Evolutionary conservation across 805 yeast genomes (phyloP), one percentile per base, ranked within the genome.

Genomic region (Candida hungchunana): DNA sequence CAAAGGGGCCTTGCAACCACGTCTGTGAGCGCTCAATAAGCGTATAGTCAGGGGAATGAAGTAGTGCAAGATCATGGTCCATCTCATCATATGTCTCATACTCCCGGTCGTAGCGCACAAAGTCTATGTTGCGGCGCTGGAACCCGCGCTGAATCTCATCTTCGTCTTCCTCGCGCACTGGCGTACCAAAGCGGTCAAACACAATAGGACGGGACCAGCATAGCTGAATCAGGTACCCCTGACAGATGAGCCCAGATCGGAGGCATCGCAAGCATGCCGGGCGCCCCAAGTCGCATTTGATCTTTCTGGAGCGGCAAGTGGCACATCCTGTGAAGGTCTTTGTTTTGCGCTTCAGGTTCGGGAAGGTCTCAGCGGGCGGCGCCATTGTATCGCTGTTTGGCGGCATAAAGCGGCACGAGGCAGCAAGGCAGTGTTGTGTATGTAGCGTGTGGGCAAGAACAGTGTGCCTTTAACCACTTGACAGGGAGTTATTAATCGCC

Each of bases 291-390:
- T 86, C 95, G 58, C 96, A 88, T 39, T 83, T 78, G 31, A 87
- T 79, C 57, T 86, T 83, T 29, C 96, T 60, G 12, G 79, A 64
- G 29, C 96, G 69, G 51, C 96, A 87, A 0, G 95, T 84, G 66
- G 85, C 85, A 55, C 96, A 88, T 1, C 96, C 96, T 0, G 84
- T 78, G 53, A 85, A 87, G 0, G 93, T 79, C 54, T 87, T 88
- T 7, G 75, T 72, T 39, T 79, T 61, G 42, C 60, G 66, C 42
- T 47, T 52, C 27, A 36, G 10, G 8, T 25, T 13, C 8, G 10
- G 27, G 10, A 25, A 7, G 27, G 15, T 25, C 8, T 12, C 15
- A 12, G 27, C n/a, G 27, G 14, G 27, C 27, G 10, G 23, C 23
- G 23, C n/a, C n/a, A n/a, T 31, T 18, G 34, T 21, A 25, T 17